Conservation (phyloP, 139 green algal genomes). For the Spirogloea muscicola region DNA sequence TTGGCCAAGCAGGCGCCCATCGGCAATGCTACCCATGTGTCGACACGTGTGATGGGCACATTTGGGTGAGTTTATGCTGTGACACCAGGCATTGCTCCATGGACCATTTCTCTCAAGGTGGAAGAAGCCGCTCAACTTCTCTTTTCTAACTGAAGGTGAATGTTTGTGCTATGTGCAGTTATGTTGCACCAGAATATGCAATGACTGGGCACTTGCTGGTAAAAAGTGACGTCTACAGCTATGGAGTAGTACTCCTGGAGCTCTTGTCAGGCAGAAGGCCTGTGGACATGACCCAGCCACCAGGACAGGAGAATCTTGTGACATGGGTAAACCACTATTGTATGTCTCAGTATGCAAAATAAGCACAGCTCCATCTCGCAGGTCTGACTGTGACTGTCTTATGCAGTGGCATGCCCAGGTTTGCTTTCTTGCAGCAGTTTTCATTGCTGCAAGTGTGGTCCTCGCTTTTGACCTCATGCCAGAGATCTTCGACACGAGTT, state of each 20-base stretch:
- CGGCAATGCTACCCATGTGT: neutral
- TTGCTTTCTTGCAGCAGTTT: neutral
- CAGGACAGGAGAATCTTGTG: conserved; percentile 44
- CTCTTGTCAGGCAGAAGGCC: conserved; percentile 51
- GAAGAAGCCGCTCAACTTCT: too few species aligned
- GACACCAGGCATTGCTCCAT: too few species aligned
- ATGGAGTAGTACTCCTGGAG: conserved; percentile 59
- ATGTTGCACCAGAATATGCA: conserved; percentile 37
- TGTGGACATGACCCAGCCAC: conserved; percentile 44
- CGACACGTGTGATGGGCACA: conserved; percentile 29
- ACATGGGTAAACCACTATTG: conserved; percentile 29
- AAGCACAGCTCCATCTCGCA: neutral
- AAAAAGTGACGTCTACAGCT: conserved; percentile 45
- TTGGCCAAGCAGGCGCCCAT: conserved; percentile 17
- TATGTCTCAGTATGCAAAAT: too few species aligned
- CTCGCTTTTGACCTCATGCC: neutral
- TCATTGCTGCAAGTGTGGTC: neutral
- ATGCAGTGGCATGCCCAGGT: neutral
- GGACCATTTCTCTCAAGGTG: too few species aligned
- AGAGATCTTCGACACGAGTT: neutral
- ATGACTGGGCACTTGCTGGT: conserved; percentile 42
- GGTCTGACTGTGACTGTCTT: neutral
- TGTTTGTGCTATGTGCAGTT: conserved; percentile 16
- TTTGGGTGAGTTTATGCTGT: conserved; percentile 33
- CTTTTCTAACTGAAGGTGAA: too few species aligned